A percentile compares a stretch with the other conserved stretches of the same genome.
Conservation (phyloP, 148 eudicot species). For the Talinum fruticosum region DNA sequence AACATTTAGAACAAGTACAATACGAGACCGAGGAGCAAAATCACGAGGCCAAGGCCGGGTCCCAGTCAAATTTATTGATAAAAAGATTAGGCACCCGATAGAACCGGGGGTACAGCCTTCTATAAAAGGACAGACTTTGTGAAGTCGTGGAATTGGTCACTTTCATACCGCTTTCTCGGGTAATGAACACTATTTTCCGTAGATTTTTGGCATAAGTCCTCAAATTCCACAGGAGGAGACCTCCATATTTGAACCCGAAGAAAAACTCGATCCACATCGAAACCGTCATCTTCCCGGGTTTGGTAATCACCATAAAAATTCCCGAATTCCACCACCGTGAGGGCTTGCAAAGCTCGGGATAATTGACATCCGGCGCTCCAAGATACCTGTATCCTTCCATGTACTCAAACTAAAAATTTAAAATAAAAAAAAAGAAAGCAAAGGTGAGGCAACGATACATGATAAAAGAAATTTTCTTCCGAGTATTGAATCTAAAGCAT, state of each 20-base stretch:
- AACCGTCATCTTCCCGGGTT: constrained; percentile 4
- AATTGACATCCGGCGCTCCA: neutral
- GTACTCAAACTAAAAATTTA: neutral
- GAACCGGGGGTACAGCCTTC: too few species aligned
- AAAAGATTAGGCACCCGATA: neutral
- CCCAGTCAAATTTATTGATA: neutral
- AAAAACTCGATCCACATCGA: neutral
- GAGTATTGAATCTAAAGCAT: too few species aligned
- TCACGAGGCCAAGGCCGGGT: neutral
- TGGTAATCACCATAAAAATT: neutral
- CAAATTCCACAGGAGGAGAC: constrained; percentile 11
- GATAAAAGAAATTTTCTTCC: neutral
- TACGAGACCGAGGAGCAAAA: neutral
- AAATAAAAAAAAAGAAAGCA: neutral
- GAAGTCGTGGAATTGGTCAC: neutral
- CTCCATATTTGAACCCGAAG: neutral
- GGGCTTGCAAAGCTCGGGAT: neutral
- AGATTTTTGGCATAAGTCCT: neutral
- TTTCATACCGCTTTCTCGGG: neutral
- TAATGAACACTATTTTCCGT: neutral
- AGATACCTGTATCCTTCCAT: neutral
- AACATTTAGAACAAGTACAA: too few species aligned
- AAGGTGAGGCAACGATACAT: neutral
- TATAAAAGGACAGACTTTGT: neutral
- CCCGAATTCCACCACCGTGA: neutral